phyloP scores from a whole-genome alignment of 257 asterid species.

The Solanum verrucosum region DNA sequence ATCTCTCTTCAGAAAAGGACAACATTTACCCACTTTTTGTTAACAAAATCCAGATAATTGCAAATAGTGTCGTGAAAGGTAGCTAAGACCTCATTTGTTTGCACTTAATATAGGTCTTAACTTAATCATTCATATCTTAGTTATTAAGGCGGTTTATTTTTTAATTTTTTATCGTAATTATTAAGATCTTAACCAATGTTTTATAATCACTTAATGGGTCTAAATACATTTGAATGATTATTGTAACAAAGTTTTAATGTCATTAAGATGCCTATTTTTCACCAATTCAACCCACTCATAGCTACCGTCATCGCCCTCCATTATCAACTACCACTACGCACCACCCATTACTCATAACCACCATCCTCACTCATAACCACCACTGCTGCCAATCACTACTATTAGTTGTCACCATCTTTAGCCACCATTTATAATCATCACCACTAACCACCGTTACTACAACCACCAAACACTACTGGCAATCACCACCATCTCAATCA shows the following conservation, averaged over 20 bases:
- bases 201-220: neutral
- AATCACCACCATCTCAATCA: neutral
- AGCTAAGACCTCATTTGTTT: neutral
- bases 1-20: neutral
- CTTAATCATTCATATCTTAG: neutral
- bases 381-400: neutral
- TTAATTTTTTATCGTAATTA: neutral
- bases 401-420: neutral
- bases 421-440: neutral
- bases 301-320: neutral
- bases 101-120: neutral
- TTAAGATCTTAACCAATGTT: neutral
- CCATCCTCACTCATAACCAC: neutral
- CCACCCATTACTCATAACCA: neutral
- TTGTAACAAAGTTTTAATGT: neutral
- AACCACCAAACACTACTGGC: neutral
- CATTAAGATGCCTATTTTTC: neutral
- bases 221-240: neutral
- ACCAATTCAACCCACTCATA: neutral
- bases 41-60: neutral
- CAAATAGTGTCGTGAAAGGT: neutral
- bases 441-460: neutral
- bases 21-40: neutral
- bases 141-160: neutral
- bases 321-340: neutral